Evolutionary conservation across 2,329 filamentous ascomycete genomes (phyloP).

Genomic region (Botrytis aclada): DNA sequence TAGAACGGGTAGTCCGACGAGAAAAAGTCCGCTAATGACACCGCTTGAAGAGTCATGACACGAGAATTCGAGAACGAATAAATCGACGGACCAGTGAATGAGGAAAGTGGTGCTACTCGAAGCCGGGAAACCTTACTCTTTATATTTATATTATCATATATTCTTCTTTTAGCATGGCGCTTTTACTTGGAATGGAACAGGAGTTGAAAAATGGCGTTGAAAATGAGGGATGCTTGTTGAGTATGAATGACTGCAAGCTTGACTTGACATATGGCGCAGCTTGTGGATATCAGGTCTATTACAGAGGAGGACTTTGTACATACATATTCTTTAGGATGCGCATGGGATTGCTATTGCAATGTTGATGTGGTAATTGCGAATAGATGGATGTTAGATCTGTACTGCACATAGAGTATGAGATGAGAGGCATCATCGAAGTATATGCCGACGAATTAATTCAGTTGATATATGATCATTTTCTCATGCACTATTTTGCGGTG

Average conservation of each 20-base stretch:
- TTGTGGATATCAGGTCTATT: background rate
- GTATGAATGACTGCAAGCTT: background rate
- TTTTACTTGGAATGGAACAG: slow-evolving; percentile 6
- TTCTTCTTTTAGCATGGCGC: slow-evolving; percentile 17
- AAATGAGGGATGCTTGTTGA: background rate
- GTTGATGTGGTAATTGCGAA: background rate
- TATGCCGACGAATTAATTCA: background rate
- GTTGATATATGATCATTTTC: background rate
- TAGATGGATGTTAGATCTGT: background rate
- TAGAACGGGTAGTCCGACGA: slow-evolving; percentile 45
- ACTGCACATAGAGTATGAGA: background rate
- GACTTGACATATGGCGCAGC: background rate
- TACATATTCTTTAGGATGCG: background rate
- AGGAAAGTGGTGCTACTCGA: background rate
- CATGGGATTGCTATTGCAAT: background rate
- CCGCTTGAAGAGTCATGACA: slow-evolving; percentile 44
- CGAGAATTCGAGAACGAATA: background rate
- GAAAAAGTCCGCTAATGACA: slow-evolving; percentile 57
- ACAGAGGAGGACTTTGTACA: background rate
- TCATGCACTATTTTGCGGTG: background rate
- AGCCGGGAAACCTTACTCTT: background rate
- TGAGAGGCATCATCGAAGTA: background rate
- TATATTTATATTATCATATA: background rate
- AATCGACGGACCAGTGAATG: background rate
- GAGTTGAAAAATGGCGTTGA: slow-evolving; percentile 1